Percentiles rank a stretch among this genome's conserved stretches.
Evolutionary conservation across 768 basidiomycete species (phyloP).

Genomic region (Calocybe cyanea): DNA sequence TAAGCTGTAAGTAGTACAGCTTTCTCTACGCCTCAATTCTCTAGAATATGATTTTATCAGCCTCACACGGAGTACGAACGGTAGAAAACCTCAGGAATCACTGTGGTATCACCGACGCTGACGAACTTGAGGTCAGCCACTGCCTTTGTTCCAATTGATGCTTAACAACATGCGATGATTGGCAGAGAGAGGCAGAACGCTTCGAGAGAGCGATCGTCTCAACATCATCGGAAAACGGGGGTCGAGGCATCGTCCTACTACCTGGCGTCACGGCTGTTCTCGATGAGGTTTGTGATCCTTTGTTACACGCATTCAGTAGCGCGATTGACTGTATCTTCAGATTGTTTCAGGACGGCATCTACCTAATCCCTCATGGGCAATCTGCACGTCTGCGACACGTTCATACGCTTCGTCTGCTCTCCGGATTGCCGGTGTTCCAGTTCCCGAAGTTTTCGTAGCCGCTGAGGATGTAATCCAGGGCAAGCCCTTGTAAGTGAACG

Average conservation of each 20-base stretch:
- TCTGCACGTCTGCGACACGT: conserved; percentile 84
- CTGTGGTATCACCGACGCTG: conserved; percentile 65
- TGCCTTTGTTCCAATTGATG: not conserved
- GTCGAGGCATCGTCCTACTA: conserved; percentile 62
- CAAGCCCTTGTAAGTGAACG: conserved; percentile 61
- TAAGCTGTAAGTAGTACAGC: conserved; percentile 49
- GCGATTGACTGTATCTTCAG: conserved; percentile 18
- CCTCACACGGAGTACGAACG: conserved; percentile 80
- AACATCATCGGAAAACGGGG: conserved; percentile 49
- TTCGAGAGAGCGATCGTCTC: conserved; percentile 79
- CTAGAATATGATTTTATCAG: conserved; percentile 29
- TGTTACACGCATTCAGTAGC: not conserved
- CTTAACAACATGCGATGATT: too few species aligned
- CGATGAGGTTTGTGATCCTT: conserved; percentile 39
- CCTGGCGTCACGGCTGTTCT: conserved; percentile 69
- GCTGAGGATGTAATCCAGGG: conserved; percentile 82
- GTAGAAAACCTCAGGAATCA: conserved; percentile 73
- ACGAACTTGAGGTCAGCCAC: conserved; percentile 61
- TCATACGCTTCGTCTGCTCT: conserved; percentile 74
- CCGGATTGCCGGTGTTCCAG: conserved; percentile 57
- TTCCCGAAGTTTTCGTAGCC: conserved; percentile 71
- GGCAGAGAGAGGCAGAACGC: conserved; percentile 63
- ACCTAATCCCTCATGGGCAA: conserved; percentile 74
- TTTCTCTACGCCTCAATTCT: not conserved
- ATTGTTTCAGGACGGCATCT: conserved; percentile 30